Base-by-base conservation (phyloP, 148 eudicot species). In the Rhododendron ferrugineum region DNA sequence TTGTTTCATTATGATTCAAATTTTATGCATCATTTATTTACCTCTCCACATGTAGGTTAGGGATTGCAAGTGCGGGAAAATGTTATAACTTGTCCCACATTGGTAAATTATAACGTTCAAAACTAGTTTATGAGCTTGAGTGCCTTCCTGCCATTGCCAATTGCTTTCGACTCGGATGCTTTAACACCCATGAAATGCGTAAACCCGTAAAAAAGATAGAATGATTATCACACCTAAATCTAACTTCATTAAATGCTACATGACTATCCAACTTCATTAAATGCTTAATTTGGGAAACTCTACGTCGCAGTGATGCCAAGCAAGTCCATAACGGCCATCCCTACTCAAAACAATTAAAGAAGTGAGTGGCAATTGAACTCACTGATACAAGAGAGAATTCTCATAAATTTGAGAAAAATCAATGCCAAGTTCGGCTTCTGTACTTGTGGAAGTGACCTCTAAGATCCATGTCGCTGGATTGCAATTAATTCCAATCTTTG, bases 391-490 rank as follows among this genome's bases (percentile, higher is more conserved):
- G 84, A 56, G 37, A 83, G 98, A 96, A 52, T 79, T 78, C 34
- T 47, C 81, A 82, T 93, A 96, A 82, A 89, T 79, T 85, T 93
- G 82, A 11, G 93, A 91, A 83, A 96, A 93, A 86, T 94, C 97
- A 84, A 91, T 74, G 26, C 92, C 92, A 82, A 93, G 89, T 72
- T 90, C 90, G 58, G 88, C 86, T 93, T 96, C 98, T 86, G 92
- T 58, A 30, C 92, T 93, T 80, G 91, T 74, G 42, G 97, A 94
- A 85, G 94, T 93, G 88, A 96, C 93, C 83, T 96, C 98, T 77
- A 93, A 81, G 92, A 93, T 93, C 98, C 98, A 96, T 76, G 98
- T 93, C 23, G 98, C 95, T 74, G 98, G 98, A 85, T 96, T 96
- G 88, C 91, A 92, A 40, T 93, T 92, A 85, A 89, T 86, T 91